Evolutionary conservation across 257 asterid genomes (phyloP).

Genomic region (Penstemon barbatus): DNA sequence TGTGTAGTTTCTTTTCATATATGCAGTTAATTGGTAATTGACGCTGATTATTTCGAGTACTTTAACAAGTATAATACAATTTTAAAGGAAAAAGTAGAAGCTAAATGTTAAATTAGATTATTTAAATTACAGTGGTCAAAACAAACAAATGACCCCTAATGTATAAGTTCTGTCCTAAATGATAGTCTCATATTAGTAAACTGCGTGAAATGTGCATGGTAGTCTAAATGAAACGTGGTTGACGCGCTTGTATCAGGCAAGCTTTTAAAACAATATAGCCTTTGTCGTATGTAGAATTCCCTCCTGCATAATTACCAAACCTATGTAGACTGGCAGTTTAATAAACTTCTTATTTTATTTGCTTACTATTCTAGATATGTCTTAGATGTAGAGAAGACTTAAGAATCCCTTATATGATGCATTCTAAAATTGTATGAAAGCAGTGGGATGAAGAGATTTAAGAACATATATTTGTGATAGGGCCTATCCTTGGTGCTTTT

Average conservation of each 20-base stretch:
- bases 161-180: neutral
- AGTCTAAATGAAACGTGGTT: slow-evolving; percentile 9
- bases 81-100: neutral
- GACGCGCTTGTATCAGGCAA: neutral
- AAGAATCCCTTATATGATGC: neutral
- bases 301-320: slow-evolving; percentile 3
- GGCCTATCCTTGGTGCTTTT: neutral
- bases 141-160: neutral
- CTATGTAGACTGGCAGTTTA: neutral
- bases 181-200: neutral
- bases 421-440: neutral
- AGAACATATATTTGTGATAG: neutral
- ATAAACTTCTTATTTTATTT: neutral
- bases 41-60: neutral
- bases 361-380: neutral
- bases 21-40: slow-evolving; percentile 8
- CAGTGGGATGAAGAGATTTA: neutral
- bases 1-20: neutral
- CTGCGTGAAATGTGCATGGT: neutral
- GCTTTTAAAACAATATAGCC: neutral
- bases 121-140: neutral
- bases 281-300: neutral
- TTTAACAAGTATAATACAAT: neutral
- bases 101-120: slow-evolving; percentile 1
- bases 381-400: neutral